Conservation (phyloP, 768 basidiomycete genomes). For the Candolleomyces eurysporus region DNA sequence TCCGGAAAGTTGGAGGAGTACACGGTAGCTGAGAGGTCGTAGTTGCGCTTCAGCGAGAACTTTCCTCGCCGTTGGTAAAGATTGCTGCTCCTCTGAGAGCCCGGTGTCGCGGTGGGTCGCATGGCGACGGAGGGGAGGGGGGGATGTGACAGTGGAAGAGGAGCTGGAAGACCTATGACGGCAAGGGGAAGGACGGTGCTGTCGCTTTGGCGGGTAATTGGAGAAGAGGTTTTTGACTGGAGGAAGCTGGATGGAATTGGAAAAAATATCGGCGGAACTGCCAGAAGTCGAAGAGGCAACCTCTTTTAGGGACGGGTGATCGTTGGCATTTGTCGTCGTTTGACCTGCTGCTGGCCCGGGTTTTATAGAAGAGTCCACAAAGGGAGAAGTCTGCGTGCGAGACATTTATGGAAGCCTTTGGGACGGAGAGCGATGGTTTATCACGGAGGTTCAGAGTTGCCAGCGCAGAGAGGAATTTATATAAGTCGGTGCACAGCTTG, state of each 20-base stretch:
- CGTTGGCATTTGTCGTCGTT: constrained; percentile 7
- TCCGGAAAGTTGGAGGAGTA: constrained; percentile 51
- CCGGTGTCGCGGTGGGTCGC: neutral
- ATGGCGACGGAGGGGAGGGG: neutral
- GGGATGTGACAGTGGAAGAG: neutral
- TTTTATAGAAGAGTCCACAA: neutral
- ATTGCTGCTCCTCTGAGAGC: neutral
- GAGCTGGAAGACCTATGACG: neutral
- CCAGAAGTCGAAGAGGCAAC: neutral
- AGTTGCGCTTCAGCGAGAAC: constrained; percentile 10
- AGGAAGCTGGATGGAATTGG: constrained; percentile 1
- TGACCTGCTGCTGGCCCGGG: neutral
- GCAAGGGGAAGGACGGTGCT: neutral
- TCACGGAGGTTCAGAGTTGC: neutral
- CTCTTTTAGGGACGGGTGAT: constrained; percentile 10
- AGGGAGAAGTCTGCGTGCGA: neutral
- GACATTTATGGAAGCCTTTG: neutral
- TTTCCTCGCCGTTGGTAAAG: neutral
- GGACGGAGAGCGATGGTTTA: neutral
- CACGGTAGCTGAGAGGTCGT: constrained; percentile 30
- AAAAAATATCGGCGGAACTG: constrained; percentile 10
- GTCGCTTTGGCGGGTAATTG: constrained; percentile 8
- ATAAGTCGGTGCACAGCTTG: neutral
- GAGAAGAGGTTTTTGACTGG: neutral
- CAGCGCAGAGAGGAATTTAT: neutral